phyloP scores from a whole-genome alignment of 148 eudicot species.

The Hydrangea macrophylla region DNA sequence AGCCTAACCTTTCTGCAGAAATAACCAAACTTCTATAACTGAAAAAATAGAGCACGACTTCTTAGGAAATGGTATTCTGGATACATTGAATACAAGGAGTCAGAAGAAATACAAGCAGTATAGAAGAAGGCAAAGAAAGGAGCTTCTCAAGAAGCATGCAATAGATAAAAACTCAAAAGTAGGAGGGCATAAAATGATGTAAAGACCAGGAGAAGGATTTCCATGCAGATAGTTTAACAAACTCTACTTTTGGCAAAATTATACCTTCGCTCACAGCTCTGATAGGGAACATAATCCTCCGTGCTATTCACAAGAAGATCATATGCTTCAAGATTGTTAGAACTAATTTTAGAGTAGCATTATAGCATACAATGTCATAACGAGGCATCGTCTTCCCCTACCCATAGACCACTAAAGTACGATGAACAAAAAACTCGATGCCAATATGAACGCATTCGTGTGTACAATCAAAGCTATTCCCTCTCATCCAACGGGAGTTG shows the following conservation, averaged over 20 bases:
- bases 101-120: background rate
- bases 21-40: background rate
- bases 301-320: no score
- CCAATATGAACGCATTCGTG: no score
- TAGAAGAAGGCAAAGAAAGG: background rate
- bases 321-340: no score
- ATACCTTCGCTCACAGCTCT: no score
- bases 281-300: no score
- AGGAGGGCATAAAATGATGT: background rate
- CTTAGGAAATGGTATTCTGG: background rate
- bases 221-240: background rate
- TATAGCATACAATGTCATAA: no score
- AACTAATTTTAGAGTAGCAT: no score
- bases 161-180: background rate
- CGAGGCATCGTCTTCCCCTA: no score
- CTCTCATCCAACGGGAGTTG: background rate
- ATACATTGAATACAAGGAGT: background rate
- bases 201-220: background rate
- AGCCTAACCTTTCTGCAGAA: conserved; percentile 6
- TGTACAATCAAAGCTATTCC: background rate
- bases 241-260: no score
- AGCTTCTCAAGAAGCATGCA: background rate
- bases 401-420: no score
- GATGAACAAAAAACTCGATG: no score
- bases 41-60: background rate